Conservation (phyloP, 305 asterid genomes). For the Solanum hybrid region DNA sequence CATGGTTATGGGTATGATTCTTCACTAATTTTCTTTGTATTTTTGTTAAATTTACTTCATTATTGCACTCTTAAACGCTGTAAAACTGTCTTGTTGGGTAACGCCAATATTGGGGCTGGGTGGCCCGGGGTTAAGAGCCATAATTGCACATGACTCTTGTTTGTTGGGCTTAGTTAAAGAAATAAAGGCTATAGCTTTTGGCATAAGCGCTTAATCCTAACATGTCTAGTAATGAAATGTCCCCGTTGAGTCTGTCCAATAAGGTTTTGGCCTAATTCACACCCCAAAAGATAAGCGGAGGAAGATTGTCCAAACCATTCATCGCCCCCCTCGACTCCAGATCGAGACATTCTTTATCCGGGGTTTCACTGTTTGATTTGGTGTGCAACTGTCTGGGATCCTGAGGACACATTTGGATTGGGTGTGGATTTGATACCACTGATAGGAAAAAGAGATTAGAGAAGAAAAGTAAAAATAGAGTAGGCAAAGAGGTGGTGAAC, state of each 20-base stretch:
- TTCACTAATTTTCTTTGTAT: not conserved
- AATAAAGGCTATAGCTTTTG: not conserved
- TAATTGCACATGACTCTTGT: not conserved
- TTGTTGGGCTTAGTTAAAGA: not conserved
- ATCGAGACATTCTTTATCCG: not conserved
- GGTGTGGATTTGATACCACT: too few species aligned
- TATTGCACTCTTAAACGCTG: not conserved
- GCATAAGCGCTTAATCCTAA: not conserved
- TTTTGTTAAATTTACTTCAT: not conserved
- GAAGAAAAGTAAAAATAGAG: too few species aligned
- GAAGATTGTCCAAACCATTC: not conserved
- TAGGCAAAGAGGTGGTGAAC: too few species aligned
- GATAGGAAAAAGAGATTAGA: too few species aligned
- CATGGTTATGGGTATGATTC: slow-evolving; percentile 57
- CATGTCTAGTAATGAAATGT: not conserved
- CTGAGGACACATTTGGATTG: too few species aligned
- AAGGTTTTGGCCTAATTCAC: not conserved
- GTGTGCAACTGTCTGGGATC: not conserved
- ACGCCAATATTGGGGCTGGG: not conserved
- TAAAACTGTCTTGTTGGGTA: not conserved
- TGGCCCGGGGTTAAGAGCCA: not conserved
- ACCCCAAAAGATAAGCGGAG: not conserved
- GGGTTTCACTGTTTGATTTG: not conserved
- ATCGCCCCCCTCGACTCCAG: not conserved
- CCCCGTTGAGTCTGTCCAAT: not conserved